phyloP scores from a whole-genome alignment of 768 basidiomycete genomes.

The Pholiota conissans region DNA sequence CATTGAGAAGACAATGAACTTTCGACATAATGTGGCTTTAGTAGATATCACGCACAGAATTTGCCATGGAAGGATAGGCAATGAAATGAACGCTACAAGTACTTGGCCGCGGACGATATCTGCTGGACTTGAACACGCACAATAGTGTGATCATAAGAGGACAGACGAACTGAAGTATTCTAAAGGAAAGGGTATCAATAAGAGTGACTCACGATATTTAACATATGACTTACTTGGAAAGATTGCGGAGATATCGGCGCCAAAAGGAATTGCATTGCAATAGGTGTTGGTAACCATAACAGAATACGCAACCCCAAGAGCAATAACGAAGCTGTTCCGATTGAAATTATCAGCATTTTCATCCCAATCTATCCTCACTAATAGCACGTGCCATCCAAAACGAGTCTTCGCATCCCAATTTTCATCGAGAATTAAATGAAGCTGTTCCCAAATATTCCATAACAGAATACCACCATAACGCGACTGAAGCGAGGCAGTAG shows the following conservation, averaged over 20 bases:
- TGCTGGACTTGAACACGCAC: neutral
- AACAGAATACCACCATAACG: slow-evolving; percentile 12
- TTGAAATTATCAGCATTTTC: too few species aligned
- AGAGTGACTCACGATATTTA: too few species aligned
- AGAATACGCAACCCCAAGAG: slow-evolving; percentile 12
- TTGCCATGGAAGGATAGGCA: slow-evolving; percentile 16
- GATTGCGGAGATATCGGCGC: slow-evolving; percentile 15
- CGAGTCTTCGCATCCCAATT: slow-evolving; percentile 14
- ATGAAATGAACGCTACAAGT: slow-evolving; percentile 12
- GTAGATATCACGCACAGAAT: slow-evolving; percentile 6
- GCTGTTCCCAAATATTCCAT: slow-evolving; percentile 17
- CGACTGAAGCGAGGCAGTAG: slow-evolving; percentile 15
- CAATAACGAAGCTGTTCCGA: slow-evolving; percentile 16
- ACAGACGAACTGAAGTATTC: slow-evolving; percentile 10
- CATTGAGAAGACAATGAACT: neutral
- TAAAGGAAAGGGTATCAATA: neutral
- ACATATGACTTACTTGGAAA: slow-evolving; percentile 9
- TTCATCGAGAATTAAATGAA: slow-evolving; percentile 9
- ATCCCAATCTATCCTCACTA: too few species aligned
- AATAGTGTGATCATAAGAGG: neutral
- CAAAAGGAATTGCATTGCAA: slow-evolving; percentile 14
- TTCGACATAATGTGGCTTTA: neutral
- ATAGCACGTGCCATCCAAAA: slow-evolving; percentile 12
- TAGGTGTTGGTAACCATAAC: slow-evolving; percentile 16
- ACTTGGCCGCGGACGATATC: slow-evolving; percentile 16